phyloP scores from a whole-genome alignment of 805 yeast species.

The Saccharomycopsis amapae region DNA sequence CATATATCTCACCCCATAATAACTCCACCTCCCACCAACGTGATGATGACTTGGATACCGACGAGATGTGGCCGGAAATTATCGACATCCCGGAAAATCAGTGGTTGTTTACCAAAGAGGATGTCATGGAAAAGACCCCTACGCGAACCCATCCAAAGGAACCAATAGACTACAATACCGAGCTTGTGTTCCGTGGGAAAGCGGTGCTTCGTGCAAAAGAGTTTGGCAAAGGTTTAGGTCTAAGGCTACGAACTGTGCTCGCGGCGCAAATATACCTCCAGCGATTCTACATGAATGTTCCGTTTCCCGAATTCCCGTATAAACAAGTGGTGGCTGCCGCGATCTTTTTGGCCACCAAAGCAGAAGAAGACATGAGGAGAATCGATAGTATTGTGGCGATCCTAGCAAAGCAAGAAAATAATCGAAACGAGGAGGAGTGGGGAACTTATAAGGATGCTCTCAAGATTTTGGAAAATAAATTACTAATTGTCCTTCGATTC shows the following conservation, averaged over 20 bases:
- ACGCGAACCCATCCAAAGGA: constrained; percentile 2
- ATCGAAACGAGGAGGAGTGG: constrained; percentile 7
- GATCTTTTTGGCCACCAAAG: constrained; percentile 20
- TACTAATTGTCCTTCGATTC: constrained; percentile 14
- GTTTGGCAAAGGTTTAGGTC: constrained; percentile 9
- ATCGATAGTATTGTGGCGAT: constrained; percentile 13
- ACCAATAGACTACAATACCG: constrained; percentile 8
- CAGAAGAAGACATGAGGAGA: constrained; percentile 19
- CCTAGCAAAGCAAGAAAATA: constrained; percentile 13
- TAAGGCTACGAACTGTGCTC: constrained; percentile 13
- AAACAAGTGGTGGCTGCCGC: constrained; percentile 18
- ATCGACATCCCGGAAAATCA: constrained; percentile 18
- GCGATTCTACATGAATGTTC: constrained; percentile 20
- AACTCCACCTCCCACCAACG: no score
- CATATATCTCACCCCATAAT: no score
- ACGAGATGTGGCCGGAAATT: constrained; percentile 20
- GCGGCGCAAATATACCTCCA: constrained; percentile 15
- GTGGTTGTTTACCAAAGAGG: constrained; percentile 17
- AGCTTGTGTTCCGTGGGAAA: constrained; percentile 12
- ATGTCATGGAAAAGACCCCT: constrained; percentile 17
- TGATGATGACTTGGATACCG: constrained; percentile 4
- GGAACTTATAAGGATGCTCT: constrained; percentile 14
- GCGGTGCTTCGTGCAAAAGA: constrained; percentile 10
- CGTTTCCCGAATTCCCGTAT: constrained; percentile 14
- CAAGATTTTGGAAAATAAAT: constrained; percentile 16